Base-by-base conservation (phyloP, 2,329 filamentous ascomycete genomes). In the Xylariaceae sp. region DNA sequence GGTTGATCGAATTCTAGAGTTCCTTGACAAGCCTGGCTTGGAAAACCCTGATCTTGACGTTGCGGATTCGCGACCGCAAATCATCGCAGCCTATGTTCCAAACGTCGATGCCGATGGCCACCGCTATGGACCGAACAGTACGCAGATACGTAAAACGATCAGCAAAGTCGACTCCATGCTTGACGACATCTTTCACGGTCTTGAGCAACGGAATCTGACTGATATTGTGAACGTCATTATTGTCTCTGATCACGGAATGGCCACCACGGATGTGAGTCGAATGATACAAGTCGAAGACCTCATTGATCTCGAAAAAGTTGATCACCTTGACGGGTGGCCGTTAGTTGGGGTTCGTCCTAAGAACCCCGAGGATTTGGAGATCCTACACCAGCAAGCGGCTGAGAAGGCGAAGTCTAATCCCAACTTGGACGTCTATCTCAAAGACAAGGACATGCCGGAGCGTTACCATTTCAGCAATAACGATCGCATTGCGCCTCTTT, bases 211-310 rank as follows among this genome's bases (percentile, higher is more conserved):
- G 45, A 97, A 97, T 66, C 73, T 99, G 46, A 96, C 91, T 0
- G 68, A 87, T 17, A 88, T 99, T 54, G 90, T 97, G 66, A 99
- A 99, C 60, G 81, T 99, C 7, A 85, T 99, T 33, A 80, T 99
- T n/a, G 93, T 99, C 2, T 97, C 91, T 0, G 94, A 99, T 67
- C 94, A 99, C 67, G 94, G 94, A 46, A 99, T 99, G 94, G 94
- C 94, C 1, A 96, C 91, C 0, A 97, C 94, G 0, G 89, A 92
- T 54, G 83, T 81, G 0, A 78, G 84, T 16, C 82, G 94, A 11
- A 75, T 97, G 42, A 80, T 97, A 22, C 94, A 97, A 70, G 77
- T 97, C 2, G 94, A 99, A 58, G 90, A 97, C 64, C 73, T 97
- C 4, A 78, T 97, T 43, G 90, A 97, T 66, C 78, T 88, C 6